Evolutionary conservation across 2,329 filamentous ascomycete genomes (phyloP).

Genomic region (Dactylonectria estremocensis): DNA sequence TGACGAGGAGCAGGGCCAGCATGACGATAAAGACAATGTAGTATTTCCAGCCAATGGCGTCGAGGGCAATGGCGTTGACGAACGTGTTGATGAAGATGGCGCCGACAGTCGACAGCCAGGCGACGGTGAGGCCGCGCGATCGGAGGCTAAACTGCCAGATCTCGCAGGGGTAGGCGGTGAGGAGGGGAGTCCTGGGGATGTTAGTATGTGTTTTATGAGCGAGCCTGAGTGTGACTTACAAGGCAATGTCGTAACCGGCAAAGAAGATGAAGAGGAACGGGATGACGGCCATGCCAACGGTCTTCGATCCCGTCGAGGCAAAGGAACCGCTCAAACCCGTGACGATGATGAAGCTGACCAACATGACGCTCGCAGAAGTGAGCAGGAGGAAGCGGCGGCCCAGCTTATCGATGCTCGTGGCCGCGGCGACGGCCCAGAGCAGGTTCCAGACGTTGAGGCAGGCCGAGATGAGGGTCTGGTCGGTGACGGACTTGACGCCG

Average conservation of each 20-base stretch:
- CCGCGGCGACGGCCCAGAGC: conserved; percentile 51
- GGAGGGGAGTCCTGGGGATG: conserved; percentile 55
- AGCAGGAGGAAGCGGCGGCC: conserved; percentile 60
- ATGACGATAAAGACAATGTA: conserved; percentile 40
- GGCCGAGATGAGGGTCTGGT: conserved; percentile 60
- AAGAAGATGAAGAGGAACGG: conserved; percentile 65
- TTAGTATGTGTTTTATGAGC: background rate
- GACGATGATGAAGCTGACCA: conserved; percentile 54
- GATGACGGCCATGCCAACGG: conserved; percentile 61
- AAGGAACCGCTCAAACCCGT: conserved; percentile 57
- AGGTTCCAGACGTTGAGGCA: conserved; percentile 59
- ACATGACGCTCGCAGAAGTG: conserved; percentile 53
- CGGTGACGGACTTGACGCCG: conserved; percentile 55
- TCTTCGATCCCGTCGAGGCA: conserved; percentile 43
- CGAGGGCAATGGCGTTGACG: conserved; percentile 51
- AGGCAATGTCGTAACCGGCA: conserved; percentile 61
- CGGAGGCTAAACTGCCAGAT: conserved; percentile 53
- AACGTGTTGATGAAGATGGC: conserved; percentile 56
- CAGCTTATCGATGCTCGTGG: conserved; percentile 57
- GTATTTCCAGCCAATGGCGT: conserved; percentile 39
- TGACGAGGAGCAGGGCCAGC: conserved; percentile 37
- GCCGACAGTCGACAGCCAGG: conserved; percentile 57
- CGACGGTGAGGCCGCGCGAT: conserved; percentile 58
- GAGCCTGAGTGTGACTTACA: conserved; percentile 37
- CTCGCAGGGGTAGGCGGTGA: conserved; percentile 60